Conservation (phyloP, 495 filamentous ascomycete genomes). For the Aspergillus sclerotiicarbonarius region DNA sequence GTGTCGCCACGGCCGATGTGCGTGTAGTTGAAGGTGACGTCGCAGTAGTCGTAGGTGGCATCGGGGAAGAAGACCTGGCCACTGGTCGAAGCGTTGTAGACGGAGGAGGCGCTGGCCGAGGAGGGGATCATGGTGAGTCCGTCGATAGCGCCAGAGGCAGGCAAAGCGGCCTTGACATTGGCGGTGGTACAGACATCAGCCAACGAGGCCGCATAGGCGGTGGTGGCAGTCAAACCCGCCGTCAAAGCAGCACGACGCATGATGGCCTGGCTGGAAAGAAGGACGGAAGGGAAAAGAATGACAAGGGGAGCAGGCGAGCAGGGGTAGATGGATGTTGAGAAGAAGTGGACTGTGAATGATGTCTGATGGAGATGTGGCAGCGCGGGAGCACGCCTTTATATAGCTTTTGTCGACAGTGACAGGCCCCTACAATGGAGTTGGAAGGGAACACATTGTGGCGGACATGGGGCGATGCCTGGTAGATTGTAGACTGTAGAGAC, state of each 20-base stretch:
- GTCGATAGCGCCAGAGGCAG: conserved; percentile 18
- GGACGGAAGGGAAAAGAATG: background rate
- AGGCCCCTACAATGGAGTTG: background rate
- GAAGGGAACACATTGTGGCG: background rate
- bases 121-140: conserved; percentile 32
- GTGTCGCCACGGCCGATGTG: conserved; percentile 34
- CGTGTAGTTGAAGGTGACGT: conserved; percentile 45
- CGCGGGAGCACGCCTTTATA: background rate
- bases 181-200: conserved; percentile 28
- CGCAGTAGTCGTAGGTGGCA: conserved; percentile 35
- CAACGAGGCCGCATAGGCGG: conserved; percentile 10
- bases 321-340: background rate
- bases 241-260: background rate
- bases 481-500: too few species aligned
- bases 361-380: background rate
- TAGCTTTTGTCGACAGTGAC: background rate
- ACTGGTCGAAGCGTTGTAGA: conserved; percentile 31
- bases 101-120: conserved; percentile 27
- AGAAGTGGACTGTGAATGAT: background rate
- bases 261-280: background rate
- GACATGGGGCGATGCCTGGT: too few species aligned
- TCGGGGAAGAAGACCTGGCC: conserved; percentile 23
- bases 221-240: background rate
- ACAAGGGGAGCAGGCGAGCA: background rate
- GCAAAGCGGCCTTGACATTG: conserved; percentile 28